Base-by-base conservation (phyloP, 495 filamentous ascomycete species). In the Chaetomium tenue region DNA sequence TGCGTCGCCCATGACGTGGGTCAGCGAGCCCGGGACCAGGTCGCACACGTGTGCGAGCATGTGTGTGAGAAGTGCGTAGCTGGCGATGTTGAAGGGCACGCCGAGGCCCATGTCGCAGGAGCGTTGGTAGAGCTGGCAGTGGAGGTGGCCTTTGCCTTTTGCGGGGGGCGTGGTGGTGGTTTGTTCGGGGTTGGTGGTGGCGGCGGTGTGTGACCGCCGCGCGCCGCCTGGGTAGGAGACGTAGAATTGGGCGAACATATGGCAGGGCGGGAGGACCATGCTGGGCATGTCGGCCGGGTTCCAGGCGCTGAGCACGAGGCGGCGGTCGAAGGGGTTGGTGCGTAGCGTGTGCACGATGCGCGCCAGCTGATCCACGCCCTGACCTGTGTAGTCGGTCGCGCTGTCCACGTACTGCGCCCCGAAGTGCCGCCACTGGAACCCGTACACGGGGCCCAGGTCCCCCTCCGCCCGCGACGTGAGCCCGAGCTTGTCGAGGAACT, bases 241-340 rank as follows among this genome's bases (percentile, higher is more conserved):
- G 70, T 97, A 97, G 71, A 98, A 98, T 77, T 98, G 95, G 16
- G 93, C 93, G 78, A 98, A 97, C 94, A 98, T 96, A 75, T 98
- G 94, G 72, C 94, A 98, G 5, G 95, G 94, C 66, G 94, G 94
- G 22, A 98, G 82, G 2, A 92, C 94, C 94, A 98, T 98, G 75
- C 90, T 87, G 53, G 76, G 77, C 69, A 98, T 69, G 74, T 97
- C 94, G 6, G 84, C 83, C 3, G 91, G 91, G 72, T 98, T 98
- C 94, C 94, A 98, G 0, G 94, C 94, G 61, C 81, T 88, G 61
- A 98, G 81, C 66, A 98, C 90, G 66, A 98, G 90, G 30, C 94
- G 78, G 2, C 94, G 84, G 72, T 98, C 94, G 71, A 90, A 95
- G 0, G 94, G 94, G 67, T 86, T 89, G 3, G 86, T 82, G 68